phyloP scores from a whole-genome alignment of 2,329 filamentous ascomycete species.

The Massarina eburnea region DNA sequence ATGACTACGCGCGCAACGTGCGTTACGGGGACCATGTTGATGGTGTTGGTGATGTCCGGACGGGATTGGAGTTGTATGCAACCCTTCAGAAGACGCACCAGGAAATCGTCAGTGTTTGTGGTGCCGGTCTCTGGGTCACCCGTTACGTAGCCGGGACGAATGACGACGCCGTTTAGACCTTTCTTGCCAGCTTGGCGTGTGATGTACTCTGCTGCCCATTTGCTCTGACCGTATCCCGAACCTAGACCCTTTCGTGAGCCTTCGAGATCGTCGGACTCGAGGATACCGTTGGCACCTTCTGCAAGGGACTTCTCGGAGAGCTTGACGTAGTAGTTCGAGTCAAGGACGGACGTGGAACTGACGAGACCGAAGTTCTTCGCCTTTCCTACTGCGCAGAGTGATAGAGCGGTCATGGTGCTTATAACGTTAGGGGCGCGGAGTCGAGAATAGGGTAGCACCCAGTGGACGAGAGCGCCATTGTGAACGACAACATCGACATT shows the following conservation, averaged over 20 bases:
- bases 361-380: conserved; percentile 82
- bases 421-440: conserved; percentile 76
- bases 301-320: conserved; percentile 66
- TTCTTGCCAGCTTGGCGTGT: conserved; percentile 76
- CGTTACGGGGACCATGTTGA: conserved; percentile 86
- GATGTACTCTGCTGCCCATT: conserved; percentile 77
- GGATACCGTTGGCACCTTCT: conserved; percentile 65
- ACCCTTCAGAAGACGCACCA: conserved; percentile 83
- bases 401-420: conserved; percentile 75
- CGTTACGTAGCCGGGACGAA: conserved; percentile 83
- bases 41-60: conserved; percentile 79
- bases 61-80: conserved; percentile 76
- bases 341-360: conserved; percentile 78
- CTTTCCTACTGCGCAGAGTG: conserved; percentile 74
- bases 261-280: conserved; percentile 75
- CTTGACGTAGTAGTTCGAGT: conserved; percentile 77
- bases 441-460: conserved; percentile 75
- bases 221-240: conserved; percentile 88
- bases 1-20: conserved; percentile 82
- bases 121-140: conserved; percentile 71
- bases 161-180: conserved; percentile 73
- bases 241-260: conserved; percentile 75
- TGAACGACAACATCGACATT: conserved; percentile 71
- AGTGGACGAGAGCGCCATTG: conserved; percentile 74
- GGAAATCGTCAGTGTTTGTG: conserved; percentile 83